Conservation (phyloP, 2,329 filamentous ascomycete species). For the Diaporthe sp. region DNA sequence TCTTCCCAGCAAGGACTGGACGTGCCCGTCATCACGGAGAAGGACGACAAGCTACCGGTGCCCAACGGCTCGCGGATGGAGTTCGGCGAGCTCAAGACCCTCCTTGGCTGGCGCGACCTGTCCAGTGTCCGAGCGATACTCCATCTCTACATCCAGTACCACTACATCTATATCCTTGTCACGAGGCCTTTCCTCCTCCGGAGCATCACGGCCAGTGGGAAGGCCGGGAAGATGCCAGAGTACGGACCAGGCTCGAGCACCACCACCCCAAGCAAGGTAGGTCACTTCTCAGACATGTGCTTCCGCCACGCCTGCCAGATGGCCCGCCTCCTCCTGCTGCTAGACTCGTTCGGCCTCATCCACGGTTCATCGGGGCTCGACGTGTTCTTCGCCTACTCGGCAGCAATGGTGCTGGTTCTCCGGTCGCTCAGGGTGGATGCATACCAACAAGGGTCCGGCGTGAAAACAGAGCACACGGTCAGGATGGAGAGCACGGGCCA, state of each 20-base stretch:
- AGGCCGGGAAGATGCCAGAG: not conserved
- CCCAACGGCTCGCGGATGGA: constrained; percentile 43
- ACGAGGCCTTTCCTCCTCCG: constrained; percentile 46
- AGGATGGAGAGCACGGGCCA: not conserved
- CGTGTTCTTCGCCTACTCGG: constrained; percentile 31
- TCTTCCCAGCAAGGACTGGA: constrained; percentile 44
- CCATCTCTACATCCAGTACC: constrained; percentile 51
- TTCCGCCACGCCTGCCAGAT: constrained; percentile 52
- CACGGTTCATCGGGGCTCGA: constrained; percentile 54
- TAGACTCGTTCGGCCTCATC: constrained; percentile 51
- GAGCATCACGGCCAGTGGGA: not conserved
- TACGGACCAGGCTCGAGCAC: constrained; percentile 19
- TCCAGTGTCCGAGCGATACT: constrained; percentile 49
- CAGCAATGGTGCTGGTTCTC: constrained; percentile 11
- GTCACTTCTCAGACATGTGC: constrained; percentile 42
- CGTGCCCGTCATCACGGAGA: constrained; percentile 44
- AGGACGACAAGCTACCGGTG: constrained; percentile 39
- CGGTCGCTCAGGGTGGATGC: constrained; percentile 12
- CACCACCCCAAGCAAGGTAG: constrained; percentile 8
- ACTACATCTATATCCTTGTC: constrained; percentile 51
- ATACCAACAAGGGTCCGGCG: not conserved
- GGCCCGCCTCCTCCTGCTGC: constrained; percentile 49
- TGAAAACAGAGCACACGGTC: not conserved
- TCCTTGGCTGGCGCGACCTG: constrained; percentile 47
- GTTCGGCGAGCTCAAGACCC: constrained; percentile 48